Evolutionary conservation across 2,329 filamentous ascomycete species (phyloP), one percentile per base, ranked within the genome.

Genomic region (Nemania serpens): DNA sequence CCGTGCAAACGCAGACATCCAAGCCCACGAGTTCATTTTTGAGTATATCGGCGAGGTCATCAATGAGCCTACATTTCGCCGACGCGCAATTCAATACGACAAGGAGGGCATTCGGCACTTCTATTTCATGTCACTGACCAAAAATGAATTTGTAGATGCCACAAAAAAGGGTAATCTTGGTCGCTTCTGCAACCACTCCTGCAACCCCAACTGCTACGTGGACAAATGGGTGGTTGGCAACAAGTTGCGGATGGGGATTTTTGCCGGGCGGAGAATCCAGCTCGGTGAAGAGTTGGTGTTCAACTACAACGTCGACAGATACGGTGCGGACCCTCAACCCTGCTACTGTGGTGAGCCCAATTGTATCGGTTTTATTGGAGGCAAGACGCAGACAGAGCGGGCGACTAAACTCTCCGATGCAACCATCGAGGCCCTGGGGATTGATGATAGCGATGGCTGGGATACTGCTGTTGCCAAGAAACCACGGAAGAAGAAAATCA

Each of bases 41-140:
- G 95, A 99, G 78, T 99, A 99, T 76, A 94, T 99, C 69, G 95
- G 95, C 69, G 95, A 99, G 77, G 95, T 98, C 69, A 97, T 99
- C 74, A 94, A 96, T 70, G 94, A 99, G 77, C 84, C 86, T 33
- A 90, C 90, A 11, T 98, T 98, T 73, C 90, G 93, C 58, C 87
- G 88, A 60, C 91, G 95, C 63, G 97, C 96, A 88, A 80, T 92
- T 41, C 90, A 96, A 71, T 99, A 99, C 76, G 93, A 97, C 73
- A 85, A 95, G 49, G 92, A 98, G 75, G 93, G 93, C 63, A 97
- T 99, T 82, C 97, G 96, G 76, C 95, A 99, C 77, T 99, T 99
- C 76, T 99, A 99, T 78, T 99, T 99, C 81, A 99, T 99, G 95
- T 98, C 95, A 29, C 87, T 99, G 64, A 96, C 88, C 73, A 96